Base-by-base conservation (phyloP, 768 basidiomycete genomes). In the Phylloporus sp. region DNA sequence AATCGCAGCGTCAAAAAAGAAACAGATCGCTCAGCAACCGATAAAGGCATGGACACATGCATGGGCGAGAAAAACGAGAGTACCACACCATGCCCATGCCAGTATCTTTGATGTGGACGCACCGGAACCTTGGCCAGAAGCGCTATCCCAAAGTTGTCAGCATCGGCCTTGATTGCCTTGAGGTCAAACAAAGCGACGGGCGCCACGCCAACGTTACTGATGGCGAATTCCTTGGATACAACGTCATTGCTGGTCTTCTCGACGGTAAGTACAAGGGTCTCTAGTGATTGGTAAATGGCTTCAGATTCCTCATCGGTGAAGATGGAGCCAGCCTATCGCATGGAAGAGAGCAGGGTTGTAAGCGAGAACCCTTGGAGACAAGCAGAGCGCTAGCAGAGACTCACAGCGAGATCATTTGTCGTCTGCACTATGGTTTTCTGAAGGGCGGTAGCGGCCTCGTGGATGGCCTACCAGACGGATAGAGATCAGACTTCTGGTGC, bases 401-500 rank as follows among this genome's bases (percentile, higher is more conserved):
- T 39, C 20, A 63, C 51, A 1, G 0, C 8, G 12, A 7, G 15
- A 22, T 60, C 34, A 0, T 9, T 0, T 6, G 49, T 52, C 26
- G 49, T 3, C 8, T 2, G 6, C 26, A 6, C 0, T 20, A 49
- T 2, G 8, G 0, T 0, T 1, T 0, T 1, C 0, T 0, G 4
- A 16, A 57, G 7, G 0, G 11, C 0, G 2, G 0, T 0, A 3
- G 18, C 38, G 1, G 0, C 11, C 0, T 5, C 0, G 0, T 53
- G 43, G 26, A 60, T 31, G 4, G 0, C 3, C 61, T 61, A 31
- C 45, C 20, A 23, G 8, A 0, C 3, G 8, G 23, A 29, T 26
- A 18, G n/a, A 7, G 27, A 27, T 35, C 20, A 15, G 28, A 39
- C n/a, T 41, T 26, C 40, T 3, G 24, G 15, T 8, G 9, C 12